Percentiles rank a stretch among this genome's conserved stretches.
Evolutionary conservation across 768 basidiomycete genomes (phyloP).

Genomic region (Pseudohyphozyma bogoriensis): DNA sequence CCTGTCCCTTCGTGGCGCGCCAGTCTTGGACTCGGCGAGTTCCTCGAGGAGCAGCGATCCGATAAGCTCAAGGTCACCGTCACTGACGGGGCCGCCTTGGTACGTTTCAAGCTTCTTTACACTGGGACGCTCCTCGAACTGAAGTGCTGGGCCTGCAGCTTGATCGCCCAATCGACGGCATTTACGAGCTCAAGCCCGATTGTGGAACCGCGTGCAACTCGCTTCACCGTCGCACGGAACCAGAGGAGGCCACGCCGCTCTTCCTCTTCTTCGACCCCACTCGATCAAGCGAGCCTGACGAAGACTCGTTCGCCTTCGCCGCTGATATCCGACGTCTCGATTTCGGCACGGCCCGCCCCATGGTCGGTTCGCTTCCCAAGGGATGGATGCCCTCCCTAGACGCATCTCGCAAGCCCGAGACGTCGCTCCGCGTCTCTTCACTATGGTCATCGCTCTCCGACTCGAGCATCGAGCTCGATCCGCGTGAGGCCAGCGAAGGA

Average conservation of each 20-base stretch:
- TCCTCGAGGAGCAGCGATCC: conserved; percentile 57
- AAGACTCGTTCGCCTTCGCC: conserved; percentile 79
- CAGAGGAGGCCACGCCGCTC: conserved; percentile 43
- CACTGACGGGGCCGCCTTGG: conserved; percentile 2
- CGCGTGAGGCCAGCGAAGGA: conserved; percentile 7
- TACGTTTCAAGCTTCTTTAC: no score
- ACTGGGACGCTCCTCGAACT: no score
- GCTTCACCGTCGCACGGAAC: conserved; percentile 57
- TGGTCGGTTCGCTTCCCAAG: conserved; percentile 61
- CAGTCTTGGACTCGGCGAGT: conserved; percentile 59
- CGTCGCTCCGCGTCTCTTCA: neutral
- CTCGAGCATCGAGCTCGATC: conserved; percentile 24
- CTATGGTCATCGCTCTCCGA: conserved; percentile 12
- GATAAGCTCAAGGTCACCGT: conserved; percentile 52
- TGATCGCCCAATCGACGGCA: conserved; percentile 73
- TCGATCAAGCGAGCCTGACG: conserved; percentile 58
- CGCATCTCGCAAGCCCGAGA: neutral
- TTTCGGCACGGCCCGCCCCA: conserved; percentile 67
- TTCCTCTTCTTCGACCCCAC: conserved; percentile 71
- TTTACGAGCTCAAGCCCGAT: conserved; percentile 65
- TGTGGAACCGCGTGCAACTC: conserved; percentile 82
- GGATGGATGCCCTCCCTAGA: conserved; percentile 61
- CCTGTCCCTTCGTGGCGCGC: conserved; percentile 76
- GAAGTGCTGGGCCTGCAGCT: conserved; percentile 36
- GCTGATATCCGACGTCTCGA: conserved; percentile 65